Base-by-base conservation (phyloP, 306 rosid species). In the Begonia peltatifolia region DNA sequence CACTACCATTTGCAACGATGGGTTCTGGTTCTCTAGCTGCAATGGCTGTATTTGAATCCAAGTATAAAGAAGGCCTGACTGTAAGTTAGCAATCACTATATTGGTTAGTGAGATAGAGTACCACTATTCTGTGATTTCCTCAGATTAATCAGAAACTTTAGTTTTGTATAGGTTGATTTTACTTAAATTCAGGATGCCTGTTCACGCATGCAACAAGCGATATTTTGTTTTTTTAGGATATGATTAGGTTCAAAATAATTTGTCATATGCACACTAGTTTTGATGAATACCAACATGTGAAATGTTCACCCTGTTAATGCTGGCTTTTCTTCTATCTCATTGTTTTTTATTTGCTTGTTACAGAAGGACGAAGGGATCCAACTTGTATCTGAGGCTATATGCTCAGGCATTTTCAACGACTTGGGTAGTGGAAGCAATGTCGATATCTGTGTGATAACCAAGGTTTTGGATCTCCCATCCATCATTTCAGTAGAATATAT, bases 341-440 rank as follows among this genome's bases (percentile, higher is more conserved):
- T 44, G 12, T 38, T 43, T 60, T 25, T 53, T 11, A 41, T 30
- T 10, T 54, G n/a, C 22, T 52, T 55, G 10, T 50, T 73, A 70
- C 72, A 84, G 96, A 79, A 82, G 72, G 88, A 88, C 46, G 93
- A 88, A 75, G 95, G 95, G 35, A 42, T 84, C 22, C 60, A 68
- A 56, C 15, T 88, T 55, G 88, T 88, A 13, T 61, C 73, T n/a
- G 95, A 85, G 59, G 92, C 99, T 1, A 83, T 90, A 54, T 80
- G 82, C 77, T 83, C 99, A 44, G 99, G 99, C 58, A 83, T 90
- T 50, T 90, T 86, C 54, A 90, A 86, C 64, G 99, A 90, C 68
- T 68, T 90, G 82, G 99, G 99, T 47, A 90, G 94, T 75, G 99
- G 99, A 68, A 86, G 94, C 69, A 85, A 90, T 49, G 95, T 90